A percentile compares a stretch with the other conserved stretches of the same genome.
Evolutionary conservation across 352 stramenopile species (phyloP).

Genomic region (Vaucheria bursata): DNA sequence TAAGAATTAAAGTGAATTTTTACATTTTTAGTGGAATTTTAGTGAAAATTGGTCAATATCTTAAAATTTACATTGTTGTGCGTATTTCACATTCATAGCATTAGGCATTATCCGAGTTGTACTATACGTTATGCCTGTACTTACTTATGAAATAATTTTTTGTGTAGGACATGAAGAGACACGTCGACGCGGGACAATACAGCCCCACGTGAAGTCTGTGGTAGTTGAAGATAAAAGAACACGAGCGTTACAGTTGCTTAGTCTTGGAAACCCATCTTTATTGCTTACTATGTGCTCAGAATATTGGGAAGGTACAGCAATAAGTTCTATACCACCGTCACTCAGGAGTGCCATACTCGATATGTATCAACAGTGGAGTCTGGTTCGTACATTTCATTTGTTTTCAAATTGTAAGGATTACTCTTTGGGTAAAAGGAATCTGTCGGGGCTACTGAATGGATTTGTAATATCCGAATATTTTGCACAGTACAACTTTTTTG

Average conservation of each 20-base stretch:
- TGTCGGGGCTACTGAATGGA: too few species aligned
- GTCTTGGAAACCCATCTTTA: constrained; percentile 30
- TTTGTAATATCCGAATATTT: too few species aligned
- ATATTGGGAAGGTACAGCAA: constrained; percentile 46
- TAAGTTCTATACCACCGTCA: constrained; percentile 19
- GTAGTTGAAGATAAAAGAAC: constrained; percentile 36
- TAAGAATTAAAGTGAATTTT: too few species aligned
- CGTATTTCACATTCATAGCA: too few species aligned
- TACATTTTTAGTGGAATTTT: too few species aligned
- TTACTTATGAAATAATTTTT: background rate
- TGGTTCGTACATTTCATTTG: constrained; percentile 20
- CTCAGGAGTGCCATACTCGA: constrained; percentile 38
- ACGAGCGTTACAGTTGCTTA: constrained; percentile 35
- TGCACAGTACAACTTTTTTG: too few species aligned
- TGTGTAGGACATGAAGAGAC: constrained; percentile 44
- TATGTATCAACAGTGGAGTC: constrained; percentile 48
- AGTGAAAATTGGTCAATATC: background rate
- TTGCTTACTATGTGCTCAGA: constrained; percentile 41
- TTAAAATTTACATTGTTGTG: too few species aligned
- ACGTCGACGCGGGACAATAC: constrained; percentile 40
- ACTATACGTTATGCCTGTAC: too few species aligned
- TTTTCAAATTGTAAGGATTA: background rate
- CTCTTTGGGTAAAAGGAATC: too few species aligned
- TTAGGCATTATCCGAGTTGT: too few species aligned
- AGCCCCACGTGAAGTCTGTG: constrained; percentile 44